Base-by-base conservation (phyloP, 163 green algal species). In the Volvox carteri region DNA sequence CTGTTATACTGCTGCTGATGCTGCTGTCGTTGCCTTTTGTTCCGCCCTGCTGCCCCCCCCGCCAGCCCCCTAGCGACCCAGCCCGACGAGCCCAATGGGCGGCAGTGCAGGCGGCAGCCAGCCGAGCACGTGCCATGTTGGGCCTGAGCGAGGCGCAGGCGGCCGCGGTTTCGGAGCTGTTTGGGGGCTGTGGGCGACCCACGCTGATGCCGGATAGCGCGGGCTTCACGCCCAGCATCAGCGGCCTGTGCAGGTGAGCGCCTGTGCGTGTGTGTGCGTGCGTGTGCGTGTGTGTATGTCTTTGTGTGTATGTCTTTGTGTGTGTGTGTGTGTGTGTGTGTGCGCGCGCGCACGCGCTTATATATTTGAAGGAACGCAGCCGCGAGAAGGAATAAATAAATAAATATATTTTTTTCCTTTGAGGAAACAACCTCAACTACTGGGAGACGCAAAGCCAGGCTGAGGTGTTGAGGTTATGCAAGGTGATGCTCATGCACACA, bases 81-180 rank as follows among this genome's bases (percentile, higher is more conserved):
- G 37, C 44, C 19, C 65, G 52, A 44, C 80, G 88, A 2, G 88
- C 60, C 41, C 54, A 70, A 73, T 84, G 75, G 79, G 0, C 30
- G 18, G 77, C 58, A 23, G 42, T 23, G 23, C 19, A 35, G n/a
- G 80, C 88, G 25, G 81, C 88, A 4, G 88, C 80, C 11, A 37
- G n/a, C n/a, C 73, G 88, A 2, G 81, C 81, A 7, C 80, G 88
- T 3, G 42, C 80, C 56, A 87, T 92, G 88, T 62, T 92, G 74
- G 80, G 80, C 19, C 74, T 92, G 35, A 48, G 33, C 2, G 80
- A 89, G 37, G 80, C 23, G 30, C 60, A 83, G 88, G 87, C 84
- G 52, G 72, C 84, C 30, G 84, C 84, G 52, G 70, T 89, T 50
- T 68, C 72, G 54, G 84, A 89, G 84, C 84, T 89, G 54, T 89